A percentile compares a stretch with the other conserved stretches of the same genome.
These are phyloP conservation scores for Xylaria sp. DNA, from an alignment of 2,329 filamentous ascomycete genomes.

Conservation along the genomic window DNA sequence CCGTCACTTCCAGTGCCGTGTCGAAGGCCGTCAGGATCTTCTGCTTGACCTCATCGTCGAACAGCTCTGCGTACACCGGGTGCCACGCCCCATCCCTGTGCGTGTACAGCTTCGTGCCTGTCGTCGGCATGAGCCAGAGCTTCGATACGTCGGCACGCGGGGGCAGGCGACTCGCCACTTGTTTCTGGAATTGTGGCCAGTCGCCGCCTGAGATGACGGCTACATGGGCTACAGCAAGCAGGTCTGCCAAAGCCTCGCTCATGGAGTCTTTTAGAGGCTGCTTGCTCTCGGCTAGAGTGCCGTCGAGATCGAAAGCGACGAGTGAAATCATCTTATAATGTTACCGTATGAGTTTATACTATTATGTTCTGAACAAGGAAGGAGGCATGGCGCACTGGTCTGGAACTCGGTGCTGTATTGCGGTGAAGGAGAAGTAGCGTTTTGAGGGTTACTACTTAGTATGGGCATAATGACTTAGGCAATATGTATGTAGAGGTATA, in stretches of 20 bases:
- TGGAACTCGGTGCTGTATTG: not conserved
- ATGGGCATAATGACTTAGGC: too few relatives aligned
- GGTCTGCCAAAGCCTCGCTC: constrained; percentile 49
- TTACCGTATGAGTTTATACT: not conserved
- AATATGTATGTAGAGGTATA: not conserved
- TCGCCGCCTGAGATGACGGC: constrained; percentile 56
- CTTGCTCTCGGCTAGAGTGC: constrained; percentile 53
- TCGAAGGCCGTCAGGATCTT: constrained; percentile 52
- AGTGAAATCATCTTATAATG: constrained; percentile 48
- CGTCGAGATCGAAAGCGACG: constrained; percentile 54
- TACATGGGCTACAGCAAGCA: constrained; percentile 54
- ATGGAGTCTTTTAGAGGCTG: constrained; percentile 51
- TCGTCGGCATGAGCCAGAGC: constrained; percentile 57
- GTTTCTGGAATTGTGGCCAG: constrained; percentile 56
- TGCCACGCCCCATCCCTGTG: constrained; percentile 48
- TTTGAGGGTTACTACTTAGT: not conserved
- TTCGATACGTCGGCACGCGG: constrained; percentile 51
- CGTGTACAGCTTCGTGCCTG: constrained; percentile 55
- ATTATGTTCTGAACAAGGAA: not conserved
- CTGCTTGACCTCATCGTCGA: constrained; percentile 47
- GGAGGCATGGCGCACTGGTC: not conserved
- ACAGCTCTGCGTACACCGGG: constrained; percentile 54
- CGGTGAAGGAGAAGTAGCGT: not conserved
- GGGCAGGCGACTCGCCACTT: constrained; percentile 53
- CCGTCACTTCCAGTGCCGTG: constrained; percentile 51